Percentiles rank a stretch among this genome's conserved stretches.
These are phyloP conservation scores for Pyrenophora teres DNA, from an alignment of 2,329 filamentous ascomycete genomes.

Conservation along the genomic window DNA sequence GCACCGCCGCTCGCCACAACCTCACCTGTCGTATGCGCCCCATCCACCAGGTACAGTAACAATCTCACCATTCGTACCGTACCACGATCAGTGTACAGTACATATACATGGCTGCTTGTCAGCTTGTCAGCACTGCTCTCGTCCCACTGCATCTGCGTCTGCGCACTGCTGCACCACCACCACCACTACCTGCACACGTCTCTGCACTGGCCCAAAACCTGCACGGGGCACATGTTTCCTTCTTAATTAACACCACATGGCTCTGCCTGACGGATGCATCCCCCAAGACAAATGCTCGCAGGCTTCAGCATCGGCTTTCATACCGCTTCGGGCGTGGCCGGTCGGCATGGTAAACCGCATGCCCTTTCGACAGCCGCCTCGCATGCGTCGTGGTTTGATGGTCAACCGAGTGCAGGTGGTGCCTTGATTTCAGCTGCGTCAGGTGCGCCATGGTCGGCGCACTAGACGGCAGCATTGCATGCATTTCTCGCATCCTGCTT, in stretches of 20 bases:
- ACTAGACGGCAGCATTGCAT: conserved; percentile 13
- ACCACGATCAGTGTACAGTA: too few relatives aligned
- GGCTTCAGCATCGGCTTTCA: conserved; percentile 7
- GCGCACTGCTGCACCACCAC: too few relatives aligned
- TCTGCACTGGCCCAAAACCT: not conserved
- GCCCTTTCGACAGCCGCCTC: conserved; percentile 7
- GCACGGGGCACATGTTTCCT: conserved; percentile 6
- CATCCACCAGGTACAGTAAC: too few relatives aligned
- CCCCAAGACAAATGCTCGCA: not conserved
- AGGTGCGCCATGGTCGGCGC: conserved; percentile 12
- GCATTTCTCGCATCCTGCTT: too few relatives aligned
- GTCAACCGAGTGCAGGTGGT: not conserved
- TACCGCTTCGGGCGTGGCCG: conserved; percentile 6
- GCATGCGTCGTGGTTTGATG: conserved; percentile 3
- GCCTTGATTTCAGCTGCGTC: conserved; percentile 7
- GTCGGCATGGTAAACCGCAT: conserved; percentile 11
- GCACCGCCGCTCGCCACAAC: not conserved
- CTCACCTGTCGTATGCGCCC: too few relatives aligned
- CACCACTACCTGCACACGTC: not conserved
- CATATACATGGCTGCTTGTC: too few relatives aligned
- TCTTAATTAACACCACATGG: not conserved
- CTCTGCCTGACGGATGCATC: not conserved
- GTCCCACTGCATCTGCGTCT: too few relatives aligned
- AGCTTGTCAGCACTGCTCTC: too few relatives aligned
- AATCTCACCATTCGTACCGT: too few relatives aligned